Conservation (phyloP, 805 yeast species). For the Wickerhamiella parazyma region DNA sequence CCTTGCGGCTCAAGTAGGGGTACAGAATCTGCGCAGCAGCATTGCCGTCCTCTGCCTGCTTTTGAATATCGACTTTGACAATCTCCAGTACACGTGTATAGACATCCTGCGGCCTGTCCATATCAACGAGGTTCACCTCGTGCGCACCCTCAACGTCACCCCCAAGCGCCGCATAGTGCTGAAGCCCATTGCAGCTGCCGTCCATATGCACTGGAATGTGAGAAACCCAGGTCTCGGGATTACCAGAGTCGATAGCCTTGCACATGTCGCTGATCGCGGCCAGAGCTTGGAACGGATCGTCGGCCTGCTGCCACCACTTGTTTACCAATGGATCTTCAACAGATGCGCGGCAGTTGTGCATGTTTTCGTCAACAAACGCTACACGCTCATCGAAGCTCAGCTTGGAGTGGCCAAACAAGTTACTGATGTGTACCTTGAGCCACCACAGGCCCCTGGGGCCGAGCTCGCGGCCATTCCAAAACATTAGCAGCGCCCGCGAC, state of each 20-base stretch:
- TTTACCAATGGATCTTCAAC: slow-evolving; percentile 37
- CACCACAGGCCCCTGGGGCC: slow-evolving; percentile 42
- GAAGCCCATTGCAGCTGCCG: slow-evolving; percentile 56
- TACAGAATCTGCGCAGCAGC: slow-evolving; percentile 31
- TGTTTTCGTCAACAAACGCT: slow-evolving; percentile 34
- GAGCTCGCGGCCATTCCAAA: slow-evolving; percentile 45
- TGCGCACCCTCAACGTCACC: slow-evolving; percentile 53
- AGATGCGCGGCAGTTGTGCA: slow-evolving; percentile 32
- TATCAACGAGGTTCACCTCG: slow-evolving; percentile 45
- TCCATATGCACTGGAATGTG: slow-evolving; percentile 51
- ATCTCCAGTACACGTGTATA: slow-evolving; percentile 42
- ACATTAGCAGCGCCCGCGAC: slow-evolving; percentile 42
- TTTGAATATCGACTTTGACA: slow-evolving; percentile 32
- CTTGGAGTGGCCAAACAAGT: slow-evolving; percentile 45
- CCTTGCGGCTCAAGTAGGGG: slow-evolving; percentile 64
- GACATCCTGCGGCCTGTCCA: slow-evolving; percentile 49
- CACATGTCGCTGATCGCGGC: slow-evolving; percentile 41
- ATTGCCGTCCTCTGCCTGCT: slow-evolving; percentile 29
- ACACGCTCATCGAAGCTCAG: slow-evolving; percentile 39
- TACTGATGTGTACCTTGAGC: slow-evolving; percentile 52
- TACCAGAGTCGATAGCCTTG: slow-evolving; percentile 35
- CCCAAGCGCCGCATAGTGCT: slow-evolving; percentile 60
- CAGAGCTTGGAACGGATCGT: slow-evolving; percentile 51
- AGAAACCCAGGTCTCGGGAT: slow-evolving; percentile 36
- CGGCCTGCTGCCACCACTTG: slow-evolving; percentile 46